phyloP scores from a whole-genome alignment of 169 alveolate genomes.

The Hepatocystis sp. region DNA sequence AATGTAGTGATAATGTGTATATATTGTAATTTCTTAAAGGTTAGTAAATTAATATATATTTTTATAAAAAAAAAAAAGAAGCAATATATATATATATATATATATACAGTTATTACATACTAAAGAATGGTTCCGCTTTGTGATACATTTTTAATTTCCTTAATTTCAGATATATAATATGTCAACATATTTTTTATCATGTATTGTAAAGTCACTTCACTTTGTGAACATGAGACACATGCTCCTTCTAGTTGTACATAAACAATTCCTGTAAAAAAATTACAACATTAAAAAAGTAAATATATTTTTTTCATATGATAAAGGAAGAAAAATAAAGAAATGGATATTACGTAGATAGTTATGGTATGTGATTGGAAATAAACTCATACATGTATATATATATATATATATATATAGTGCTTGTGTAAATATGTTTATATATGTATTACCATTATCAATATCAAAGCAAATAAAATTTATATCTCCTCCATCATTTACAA shows the following conservation, averaged over 20 bases:
- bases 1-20: background rate
- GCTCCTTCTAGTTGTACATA: conserved; percentile 86
- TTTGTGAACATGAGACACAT: conserved; percentile 85
- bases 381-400: background rate
- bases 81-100: conserved; percentile 5
- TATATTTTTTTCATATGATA: too few relatives aligned
- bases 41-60: background rate
- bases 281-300: conserved; percentile 7
- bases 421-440: too few relatives aligned
- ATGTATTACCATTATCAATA: conserved; percentile 78
- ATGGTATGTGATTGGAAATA: background rate
- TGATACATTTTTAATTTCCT: conserved; percentile 73
- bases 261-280: conserved; percentile 79
- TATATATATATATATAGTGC: conserved; percentile 6
- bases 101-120: background rate
- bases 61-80: background rate
- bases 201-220: conserved; percentile 85
- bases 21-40: background rate
- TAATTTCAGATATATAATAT: conserved; percentile 85
- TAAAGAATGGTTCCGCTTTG: conserved; percentile 66
- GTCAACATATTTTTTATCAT: conserved; percentile 86
- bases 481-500: conserved; percentile 87
- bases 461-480: conserved; percentile 82
- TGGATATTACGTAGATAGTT: too few relatives aligned
- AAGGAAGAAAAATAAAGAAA: too few relatives aligned